A percentile compares a stretch with the other conserved stretches of the same genome.
Evolutionary conservation across 192 early-diverging fungal species (phyloP).

Genomic region (Powellomyces hirtus): DNA sequence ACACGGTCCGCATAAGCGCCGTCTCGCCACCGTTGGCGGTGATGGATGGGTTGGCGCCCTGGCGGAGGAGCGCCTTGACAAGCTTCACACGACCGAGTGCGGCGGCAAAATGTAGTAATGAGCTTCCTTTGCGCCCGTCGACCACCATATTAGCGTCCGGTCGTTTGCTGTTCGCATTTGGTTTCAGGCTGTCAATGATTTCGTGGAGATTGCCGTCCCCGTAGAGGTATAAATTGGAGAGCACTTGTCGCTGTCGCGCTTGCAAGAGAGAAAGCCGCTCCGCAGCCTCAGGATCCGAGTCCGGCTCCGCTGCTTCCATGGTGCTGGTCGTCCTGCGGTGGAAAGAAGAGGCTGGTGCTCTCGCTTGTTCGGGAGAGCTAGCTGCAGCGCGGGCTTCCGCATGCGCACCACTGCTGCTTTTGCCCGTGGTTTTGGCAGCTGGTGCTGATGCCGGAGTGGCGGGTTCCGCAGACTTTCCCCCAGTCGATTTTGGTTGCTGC

Average conservation of each 20-base stretch:
- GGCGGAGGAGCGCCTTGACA: conserved; percentile 1
- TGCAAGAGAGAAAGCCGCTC: neutral
- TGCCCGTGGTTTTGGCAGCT: too few relatives aligned
- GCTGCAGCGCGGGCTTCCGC: too few relatives aligned
- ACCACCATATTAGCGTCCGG: conserved; percentile 23
- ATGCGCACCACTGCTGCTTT: too few relatives aligned
- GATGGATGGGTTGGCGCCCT: conserved; percentile 7
- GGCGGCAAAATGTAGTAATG: conserved; percentile 19
- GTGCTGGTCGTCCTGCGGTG: too few relatives aligned
- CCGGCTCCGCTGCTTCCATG: too few relatives aligned
- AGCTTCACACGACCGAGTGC: conserved; percentile 1
- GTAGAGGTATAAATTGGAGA: conserved; percentile 17
- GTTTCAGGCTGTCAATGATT: conserved; percentile 5
- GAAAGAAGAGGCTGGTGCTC: too few relatives aligned
- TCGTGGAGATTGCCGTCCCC: neutral
- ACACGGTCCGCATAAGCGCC: conserved; percentile 81
- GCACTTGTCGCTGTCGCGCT: conserved; percentile 11
- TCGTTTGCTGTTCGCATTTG: neutral
- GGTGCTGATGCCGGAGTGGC: too few relatives aligned
- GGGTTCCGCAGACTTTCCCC: too few relatives aligned
- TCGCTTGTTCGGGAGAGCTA: too few relatives aligned
- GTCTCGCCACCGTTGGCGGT: conserved; percentile 66
- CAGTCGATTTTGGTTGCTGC: too few relatives aligned
- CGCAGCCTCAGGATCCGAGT: neutral
- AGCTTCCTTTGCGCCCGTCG: conserved; percentile 8